Evolutionary conservation across 257 asterid species (phyloP).

Genomic region (Primulina tabacum): DNA sequence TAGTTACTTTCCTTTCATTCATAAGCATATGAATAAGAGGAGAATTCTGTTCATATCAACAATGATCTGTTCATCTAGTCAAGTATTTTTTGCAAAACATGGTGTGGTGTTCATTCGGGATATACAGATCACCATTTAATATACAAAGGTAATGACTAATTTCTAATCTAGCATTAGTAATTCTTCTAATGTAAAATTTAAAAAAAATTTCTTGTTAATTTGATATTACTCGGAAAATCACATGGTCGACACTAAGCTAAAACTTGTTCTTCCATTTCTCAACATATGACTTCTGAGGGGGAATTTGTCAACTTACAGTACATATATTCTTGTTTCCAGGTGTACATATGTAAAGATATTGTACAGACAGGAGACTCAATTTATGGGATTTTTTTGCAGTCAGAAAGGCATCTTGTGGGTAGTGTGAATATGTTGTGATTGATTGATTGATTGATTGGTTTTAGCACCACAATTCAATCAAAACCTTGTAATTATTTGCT

Average conservation of each 20-base stretch:
- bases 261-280: background rate
- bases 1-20: background rate
- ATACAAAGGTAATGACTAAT: constrained; percentile 14
- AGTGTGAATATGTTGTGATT: constrained; percentile 32
- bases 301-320: background rate
- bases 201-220: too few species aligned
- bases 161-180: background rate
- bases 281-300: background rate
- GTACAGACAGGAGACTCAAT: constrained; percentile 36
- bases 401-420: constrained; percentile 38
- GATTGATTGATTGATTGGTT: constrained; percentile 22
- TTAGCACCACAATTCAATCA: constrained; percentile 14
- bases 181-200: background rate
- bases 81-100: background rate
- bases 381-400: constrained; percentile 20
- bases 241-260: background rate
- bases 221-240: background rate
- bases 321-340: background rate
- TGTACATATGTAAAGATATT: constrained; percentile 3
- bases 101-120: constrained; percentile 17
- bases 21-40: constrained; percentile 6
- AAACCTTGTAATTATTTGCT: constrained; percentile 23
- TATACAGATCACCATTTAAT: constrained; percentile 17
- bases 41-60: constrained; percentile 2
- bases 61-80: constrained; percentile 19